Conservation (phyloP, 2,329 filamentous ascomycete species). For the Colletotrichum tropicale region DNA sequence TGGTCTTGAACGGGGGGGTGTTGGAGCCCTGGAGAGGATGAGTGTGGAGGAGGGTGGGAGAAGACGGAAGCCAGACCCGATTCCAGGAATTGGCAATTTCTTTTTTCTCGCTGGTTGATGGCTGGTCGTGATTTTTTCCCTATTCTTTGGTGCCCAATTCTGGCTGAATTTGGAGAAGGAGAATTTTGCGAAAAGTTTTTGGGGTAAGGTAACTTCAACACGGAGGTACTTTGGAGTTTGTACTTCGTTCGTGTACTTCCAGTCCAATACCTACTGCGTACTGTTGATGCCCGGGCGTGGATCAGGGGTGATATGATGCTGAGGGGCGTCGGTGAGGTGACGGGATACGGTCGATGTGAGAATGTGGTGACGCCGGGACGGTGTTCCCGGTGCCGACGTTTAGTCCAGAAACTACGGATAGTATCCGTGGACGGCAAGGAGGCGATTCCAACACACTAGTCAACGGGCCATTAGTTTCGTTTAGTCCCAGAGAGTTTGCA, state of each 20-base stretch:
- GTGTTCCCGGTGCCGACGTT: not conserved
- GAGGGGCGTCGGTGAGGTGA: constrained; percentile 12
- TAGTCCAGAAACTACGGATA: not conserved
- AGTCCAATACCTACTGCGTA: not conserved
- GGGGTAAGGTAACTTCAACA: not conserved
- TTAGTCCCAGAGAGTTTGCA: not conserved
- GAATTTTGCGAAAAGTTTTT: not conserved
- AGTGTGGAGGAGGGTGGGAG: constrained; percentile 11
- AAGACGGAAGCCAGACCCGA: constrained; percentile 21
- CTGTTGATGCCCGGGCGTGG: not conserved
- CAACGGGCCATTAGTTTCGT: not conserved
- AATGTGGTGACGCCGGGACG: not conserved
- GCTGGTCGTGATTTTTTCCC: not conserved
- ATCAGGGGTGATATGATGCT: not conserved
- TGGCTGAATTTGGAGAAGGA: not conserved
- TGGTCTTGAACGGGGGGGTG: not conserved
- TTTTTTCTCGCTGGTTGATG: not conserved
- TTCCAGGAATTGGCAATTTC: constrained; percentile 20
- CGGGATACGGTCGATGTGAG: not conserved
- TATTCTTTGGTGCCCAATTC: not conserved
- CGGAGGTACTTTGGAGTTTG: not conserved
- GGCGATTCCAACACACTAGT: not conserved
- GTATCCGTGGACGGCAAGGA: not conserved
- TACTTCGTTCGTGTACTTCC: not conserved
- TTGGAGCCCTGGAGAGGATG: not conserved